Percentiles rank a stretch among this genome's conserved stretches.
phyloP scores from a whole-genome alignment of 352 stramenopile species.

The Phytophthora litchii region DNA sequence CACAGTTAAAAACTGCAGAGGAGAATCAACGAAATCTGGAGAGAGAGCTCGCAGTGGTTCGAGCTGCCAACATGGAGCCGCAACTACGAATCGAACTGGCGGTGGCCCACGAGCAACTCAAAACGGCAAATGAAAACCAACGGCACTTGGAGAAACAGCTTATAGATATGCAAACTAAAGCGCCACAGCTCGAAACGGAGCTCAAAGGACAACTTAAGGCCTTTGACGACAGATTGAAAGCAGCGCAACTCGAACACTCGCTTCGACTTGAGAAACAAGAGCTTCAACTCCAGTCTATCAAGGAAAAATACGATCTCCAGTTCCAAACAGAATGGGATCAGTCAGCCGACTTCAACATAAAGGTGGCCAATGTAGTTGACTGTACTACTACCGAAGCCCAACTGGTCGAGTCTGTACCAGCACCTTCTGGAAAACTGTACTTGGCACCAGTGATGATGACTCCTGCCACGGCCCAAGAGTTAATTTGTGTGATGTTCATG shows the following conservation, averaged over 20 bases:
- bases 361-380: neutral
- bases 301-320: slow-evolving; percentile 13
- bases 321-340: neutral
- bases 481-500: slow-evolving; percentile 18
- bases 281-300: slow-evolving; percentile 12
- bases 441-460: slow-evolving; percentile 15
- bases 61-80: neutral
- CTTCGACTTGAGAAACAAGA: slow-evolving; percentile 18
- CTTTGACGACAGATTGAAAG: slow-evolving; percentile 14
- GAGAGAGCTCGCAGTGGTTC: slow-evolving; percentile 7
- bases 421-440: slow-evolving; percentile 8
- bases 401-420: neutral
- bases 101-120: slow-evolving; percentile 9
- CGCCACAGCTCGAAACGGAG: slow-evolving; percentile 14
- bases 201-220: slow-evolving; percentile 19
- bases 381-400: neutral
- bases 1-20: slow-evolving; percentile 8
- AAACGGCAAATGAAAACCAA: slow-evolving; percentile 12
- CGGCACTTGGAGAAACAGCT: slow-evolving; percentile 9
- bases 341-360: neutral
- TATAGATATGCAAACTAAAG: slow-evolving; percentile 4
- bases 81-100: slow-evolving; percentile 10
- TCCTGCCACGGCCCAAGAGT: slow-evolving; percentile 3
- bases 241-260: slow-evolving; percentile 6
- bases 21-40: slow-evolving; percentile 12